Evolutionary conservation across 2,329 filamentous ascomycete genomes (phyloP), one percentile per base, ranked within the genome.

Genomic region (Alternaria sp.): DNA sequence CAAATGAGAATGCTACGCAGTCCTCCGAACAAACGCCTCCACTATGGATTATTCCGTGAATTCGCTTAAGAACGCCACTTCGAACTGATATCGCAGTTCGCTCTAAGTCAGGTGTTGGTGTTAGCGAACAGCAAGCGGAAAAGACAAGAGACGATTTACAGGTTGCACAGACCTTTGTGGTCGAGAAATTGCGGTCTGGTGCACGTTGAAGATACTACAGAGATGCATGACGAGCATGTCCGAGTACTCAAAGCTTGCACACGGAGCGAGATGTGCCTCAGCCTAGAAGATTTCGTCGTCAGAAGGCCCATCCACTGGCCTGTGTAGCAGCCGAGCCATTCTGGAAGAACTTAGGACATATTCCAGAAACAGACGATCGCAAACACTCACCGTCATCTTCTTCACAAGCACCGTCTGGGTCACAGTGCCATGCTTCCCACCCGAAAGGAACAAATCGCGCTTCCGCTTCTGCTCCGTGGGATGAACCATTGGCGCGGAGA

Each of bases 301-400:
- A 49, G 3, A 44, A 16, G 18, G 20, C 41, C 16, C 38, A 18
- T 40, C 45, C 49, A 20, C 44, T 38, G 20, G 44, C 55, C 16
- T 41, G n/a, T n/a, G 30, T 25, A 30, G 38, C 36, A n/a, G 18
- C 44, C 28, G 30, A 54, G 12, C 58, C 63, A 44, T 51, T 48
- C 18, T 45, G 40, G 14, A 62, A 61, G 36, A 66, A 60, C 11
- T 14, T 25, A 10, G 46, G 40, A 51, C 63, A 59, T 72, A 71
- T 50, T 69, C 36, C 49, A 74, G 70, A 52, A 74, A 74, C 0
- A 75, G 43, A 4, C 66, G 66, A 27, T 70, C 69, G 61, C 72
- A 69, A 6, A 54, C 62, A 9, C 71, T 66, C 6, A 61, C 60
- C 20, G 61, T 18, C 73, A 76, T 75, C 44, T 69, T 70, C 3